Percentiles rank a stretch among this genome's conserved stretches.
Evolutionary conservation across 2,329 filamentous ascomycete genomes (phyloP).

Genomic region (Tricladium varicosporioides): DNA sequence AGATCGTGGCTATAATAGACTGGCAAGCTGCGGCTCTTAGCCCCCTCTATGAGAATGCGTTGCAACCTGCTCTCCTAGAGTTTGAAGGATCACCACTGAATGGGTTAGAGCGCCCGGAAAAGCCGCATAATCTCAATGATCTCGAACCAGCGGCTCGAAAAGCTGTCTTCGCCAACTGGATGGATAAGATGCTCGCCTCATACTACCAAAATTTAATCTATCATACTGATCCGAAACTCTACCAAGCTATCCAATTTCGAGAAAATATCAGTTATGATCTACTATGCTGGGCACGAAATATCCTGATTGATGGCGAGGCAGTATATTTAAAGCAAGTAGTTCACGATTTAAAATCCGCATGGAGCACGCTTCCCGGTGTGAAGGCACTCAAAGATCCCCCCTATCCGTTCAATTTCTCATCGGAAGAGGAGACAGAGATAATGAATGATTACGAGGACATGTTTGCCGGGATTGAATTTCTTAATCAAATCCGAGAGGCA

Average conservation of each 20-base stretch:
- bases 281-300: neutral
- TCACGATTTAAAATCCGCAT: neutral
- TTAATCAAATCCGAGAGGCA: no score
- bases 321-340: neutral
- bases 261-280: neutral
- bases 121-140: neutral
- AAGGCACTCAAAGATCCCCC: neutral
- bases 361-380: neutral
- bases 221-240: neutral
- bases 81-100: neutral
- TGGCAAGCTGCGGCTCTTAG: slow-evolving; percentile 8
- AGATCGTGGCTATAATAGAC: slow-evolving; percentile 13
- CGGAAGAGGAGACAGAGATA: neutral
- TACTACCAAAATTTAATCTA: neutral
- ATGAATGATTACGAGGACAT: neutral
- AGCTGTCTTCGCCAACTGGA: neutral
- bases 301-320: neutral
- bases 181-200: neutral
- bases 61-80: slow-evolving; percentile 1
- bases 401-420: neutral
- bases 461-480: neutral
- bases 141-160: neutral
- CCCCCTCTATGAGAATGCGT: slow-evolving; percentile 5
- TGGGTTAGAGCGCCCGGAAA: neutral
- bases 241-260: neutral